Evolutionary conservation across 1,284 basidiomycete species (phyloP).

Genomic region (Pyrrhoderma lamaoense): DNA sequence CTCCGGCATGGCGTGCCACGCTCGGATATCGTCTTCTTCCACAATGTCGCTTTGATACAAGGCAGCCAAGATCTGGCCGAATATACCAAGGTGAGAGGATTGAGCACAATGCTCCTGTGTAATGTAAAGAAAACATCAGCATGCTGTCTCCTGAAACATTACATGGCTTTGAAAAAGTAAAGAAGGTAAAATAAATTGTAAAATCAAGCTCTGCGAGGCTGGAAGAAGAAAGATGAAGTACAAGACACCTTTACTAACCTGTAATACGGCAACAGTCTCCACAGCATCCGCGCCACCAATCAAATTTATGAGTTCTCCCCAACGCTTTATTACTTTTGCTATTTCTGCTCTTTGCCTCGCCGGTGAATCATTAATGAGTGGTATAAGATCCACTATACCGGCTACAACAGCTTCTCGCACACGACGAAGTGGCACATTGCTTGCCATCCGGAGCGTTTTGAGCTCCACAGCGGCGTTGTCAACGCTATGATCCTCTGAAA

Average conservation of each 20-base stretch:
- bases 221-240: neutral
- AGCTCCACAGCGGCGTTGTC: conserved; percentile 90
- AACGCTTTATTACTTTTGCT: conserved; percentile 48
- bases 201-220: too few relatives aligned
- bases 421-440: conserved; percentile 73
- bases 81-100: conserved; percentile 54
- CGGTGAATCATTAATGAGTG: conserved; percentile 37
- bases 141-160: neutral
- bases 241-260: conserved; percentile 55
- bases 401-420: conserved; percentile 76
- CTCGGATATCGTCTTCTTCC: conserved; percentile 71
- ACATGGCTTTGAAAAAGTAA: too few relatives aligned
- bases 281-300: conserved; percentile 73
- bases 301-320: conserved; percentile 65
- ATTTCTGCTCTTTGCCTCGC: conserved; percentile 56
- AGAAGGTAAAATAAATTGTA: too few relatives aligned
- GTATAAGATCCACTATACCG: conserved; percentile 62
- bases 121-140: conserved; percentile 2
- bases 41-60: conserved; percentile 73
- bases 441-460: conserved; percentile 91
- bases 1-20: conserved; percentile 51
- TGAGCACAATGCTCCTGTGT: conserved; percentile 54
- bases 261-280: conserved; percentile 63
- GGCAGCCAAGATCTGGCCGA: conserved; percentile 68
- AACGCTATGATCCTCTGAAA: conserved; percentile 83